Base-by-base conservation (phyloP, 129 eudicot genomes). In the Lactuca saligna region DNA sequence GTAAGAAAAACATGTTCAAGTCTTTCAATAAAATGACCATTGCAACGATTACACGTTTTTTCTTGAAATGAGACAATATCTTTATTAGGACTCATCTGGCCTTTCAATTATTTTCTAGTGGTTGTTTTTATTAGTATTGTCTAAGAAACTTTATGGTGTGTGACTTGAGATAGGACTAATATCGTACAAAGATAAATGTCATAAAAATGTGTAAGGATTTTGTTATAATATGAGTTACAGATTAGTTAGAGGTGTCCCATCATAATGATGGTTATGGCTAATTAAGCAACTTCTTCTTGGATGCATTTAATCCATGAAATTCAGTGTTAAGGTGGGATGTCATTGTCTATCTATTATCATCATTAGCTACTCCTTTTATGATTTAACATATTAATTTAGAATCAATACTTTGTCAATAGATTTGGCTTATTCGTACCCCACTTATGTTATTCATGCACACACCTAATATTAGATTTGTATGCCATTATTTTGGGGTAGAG, bases 301-400 rank as follows among this genome's bases (percentile, higher is more conserved):
- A 64, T 73, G 16, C 17, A 64, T 64, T 32, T 41, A 39, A 64
- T 63, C 15, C 65, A 64, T 29, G 48, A 63, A 53, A 54, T 48
- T 73, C 55, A 54, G 57, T 73, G 59, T 74, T 64, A 46, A 74
- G 78, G 59, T 74, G 71, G 59, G 25, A 74, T 54, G 72, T 74
- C 78, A 55, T 57, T 12, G 56, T 73, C 78, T 31, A 53, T 73
- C 5, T 54, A 64, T 39, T 31, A 74, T 65, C 66, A 65, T 56
- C 1, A 55, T 42, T 72, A 49, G 6, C 71, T 64, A 73, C 71
- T 72, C 54, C 34, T 55, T 29, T 34, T 54, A 44, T 35, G 17
- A 35, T 35, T 33, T 63, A 7, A 33, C 20, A 38, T 33, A 55
- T 73, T 55, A 46, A 37, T 44, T 54, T 54, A 14, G 16, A 41